Conservation (phyloP, 2,329 filamentous ascomycete genomes). For the Cercospora sp. region DNA sequence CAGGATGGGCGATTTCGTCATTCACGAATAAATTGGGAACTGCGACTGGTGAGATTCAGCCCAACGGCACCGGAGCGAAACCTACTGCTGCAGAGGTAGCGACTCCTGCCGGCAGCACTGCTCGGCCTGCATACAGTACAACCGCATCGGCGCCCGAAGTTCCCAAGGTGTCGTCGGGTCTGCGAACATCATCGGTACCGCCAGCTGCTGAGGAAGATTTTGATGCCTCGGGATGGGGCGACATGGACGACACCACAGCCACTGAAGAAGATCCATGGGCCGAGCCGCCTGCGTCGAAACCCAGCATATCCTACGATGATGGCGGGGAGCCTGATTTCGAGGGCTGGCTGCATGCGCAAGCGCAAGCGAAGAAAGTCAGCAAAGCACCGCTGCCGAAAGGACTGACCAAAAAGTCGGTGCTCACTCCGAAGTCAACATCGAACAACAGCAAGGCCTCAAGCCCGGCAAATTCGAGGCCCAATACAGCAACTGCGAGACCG, state of each 20-base stretch:
- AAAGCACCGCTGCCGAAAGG: conserved; percentile 81
- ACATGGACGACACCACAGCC: conserved; percentile 52
- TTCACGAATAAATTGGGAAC: conserved; percentile 92
- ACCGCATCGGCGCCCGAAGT: conserved; percentile 33
- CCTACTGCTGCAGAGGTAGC: conserved; percentile 38
- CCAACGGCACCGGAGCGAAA: conserved; percentile 47
- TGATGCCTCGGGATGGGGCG: conserved; percentile 68
- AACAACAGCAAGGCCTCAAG: conserved; percentile 20
- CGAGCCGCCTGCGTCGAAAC: conserved; percentile 21
- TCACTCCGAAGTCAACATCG: conserved; percentile 34
- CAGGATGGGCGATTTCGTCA: conserved; percentile 96
- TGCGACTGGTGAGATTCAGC: conserved; percentile 82
- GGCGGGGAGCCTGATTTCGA: conserved; percentile 92
- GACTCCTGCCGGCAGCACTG: conserved; percentile 47
- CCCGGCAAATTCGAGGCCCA: conserved; percentile 31
- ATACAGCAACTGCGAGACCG: conserved; percentile 12
- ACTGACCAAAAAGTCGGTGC: conserved; percentile 60
- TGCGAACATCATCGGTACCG: conserved; percentile 29
- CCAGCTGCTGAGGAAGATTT: conserved; percentile 58
- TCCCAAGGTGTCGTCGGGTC: conserved; percentile 32
- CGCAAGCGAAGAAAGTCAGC: conserved; percentile 64
- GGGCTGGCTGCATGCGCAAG: conserved; percentile 87
- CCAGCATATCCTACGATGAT: conserved; percentile 67
- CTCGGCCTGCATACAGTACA: conserved; percentile 31
- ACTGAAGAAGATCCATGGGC: conserved; percentile 21